Evolutionary conservation across 305 asterid genomes (phyloP).

Genomic region (Solanum chacoense): DNA sequence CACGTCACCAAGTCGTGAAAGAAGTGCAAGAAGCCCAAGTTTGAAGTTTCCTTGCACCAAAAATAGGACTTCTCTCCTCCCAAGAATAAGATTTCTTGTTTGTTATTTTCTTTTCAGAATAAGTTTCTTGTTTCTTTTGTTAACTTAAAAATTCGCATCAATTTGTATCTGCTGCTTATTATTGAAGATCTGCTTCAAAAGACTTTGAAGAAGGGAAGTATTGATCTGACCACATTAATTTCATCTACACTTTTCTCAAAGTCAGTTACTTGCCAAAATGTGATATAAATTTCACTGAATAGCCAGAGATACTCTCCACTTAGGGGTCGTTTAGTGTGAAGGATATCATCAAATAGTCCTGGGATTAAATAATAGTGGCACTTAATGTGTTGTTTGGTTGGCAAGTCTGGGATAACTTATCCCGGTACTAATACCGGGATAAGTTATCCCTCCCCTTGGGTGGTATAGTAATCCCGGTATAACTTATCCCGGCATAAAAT

Average conservation of each 20-base stretch:
- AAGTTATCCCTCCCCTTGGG: neutral
- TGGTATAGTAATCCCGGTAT: neutral
- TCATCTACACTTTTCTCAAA: neutral
- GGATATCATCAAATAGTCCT: neutral
- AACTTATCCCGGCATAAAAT: neutral
- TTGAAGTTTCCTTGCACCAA: neutral
- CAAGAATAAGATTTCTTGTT: neutral
- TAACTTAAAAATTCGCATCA: neutral
- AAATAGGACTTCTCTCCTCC: neutral
- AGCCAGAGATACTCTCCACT: neutral
- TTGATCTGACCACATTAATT: neutral
- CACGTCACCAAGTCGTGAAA: neutral
- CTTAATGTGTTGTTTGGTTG: neutral
- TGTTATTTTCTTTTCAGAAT: neutral
- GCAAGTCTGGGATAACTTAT: neutral
- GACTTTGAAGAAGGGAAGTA: neutral
- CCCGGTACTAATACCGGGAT: neutral
- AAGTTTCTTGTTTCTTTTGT: neutral
- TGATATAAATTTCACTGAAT: neutral
- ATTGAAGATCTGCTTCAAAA: neutral
- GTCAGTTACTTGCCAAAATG: neutral
- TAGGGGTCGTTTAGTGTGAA: neutral
- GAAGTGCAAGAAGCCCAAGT: neutral
- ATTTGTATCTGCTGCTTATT: neutral
- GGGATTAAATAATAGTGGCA: neutral